Evolutionary conservation across 2,329 filamentous ascomycete genomes (phyloP).

Genomic region (Metarhizium rileyi): DNA sequence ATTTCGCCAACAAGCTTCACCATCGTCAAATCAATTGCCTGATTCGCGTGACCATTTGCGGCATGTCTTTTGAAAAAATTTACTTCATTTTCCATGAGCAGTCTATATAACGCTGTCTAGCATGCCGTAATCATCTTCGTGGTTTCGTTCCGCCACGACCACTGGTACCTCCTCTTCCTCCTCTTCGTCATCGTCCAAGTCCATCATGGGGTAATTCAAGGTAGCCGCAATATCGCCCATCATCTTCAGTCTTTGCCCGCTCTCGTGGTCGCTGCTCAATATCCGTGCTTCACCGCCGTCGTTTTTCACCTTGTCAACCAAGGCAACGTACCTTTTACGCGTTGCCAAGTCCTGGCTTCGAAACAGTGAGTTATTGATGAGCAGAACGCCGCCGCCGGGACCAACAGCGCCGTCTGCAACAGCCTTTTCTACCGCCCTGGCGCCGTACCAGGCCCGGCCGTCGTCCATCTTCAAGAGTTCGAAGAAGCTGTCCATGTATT

Average conservation of each 20-base stretch:
- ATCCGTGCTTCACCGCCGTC: constrained; percentile 81
- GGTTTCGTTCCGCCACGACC: constrained; percentile 9
- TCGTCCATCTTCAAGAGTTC: constrained; percentile 73
- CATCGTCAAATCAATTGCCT: too few relatives aligned
- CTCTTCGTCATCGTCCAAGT: constrained; percentile 63
- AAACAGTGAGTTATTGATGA: constrained; percentile 84
- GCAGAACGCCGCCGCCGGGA: constrained; percentile 69
- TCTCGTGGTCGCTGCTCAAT: constrained; percentile 91
- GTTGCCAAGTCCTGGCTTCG: constrained; percentile 68
- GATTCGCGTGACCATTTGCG: background rate
- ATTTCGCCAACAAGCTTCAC: background rate
- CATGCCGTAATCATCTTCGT: constrained; percentile 21
- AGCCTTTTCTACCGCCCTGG: constrained; percentile 69
- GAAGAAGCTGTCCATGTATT: constrained; percentile 76
- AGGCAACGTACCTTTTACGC: constrained; percentile 68
- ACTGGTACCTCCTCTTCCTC: constrained; percentile 23
- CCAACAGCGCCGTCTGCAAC: constrained; percentile 84
- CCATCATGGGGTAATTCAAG: constrained; percentile 76
- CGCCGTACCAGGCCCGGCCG: constrained; percentile 83
- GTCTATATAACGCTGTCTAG: constrained; percentile 24
- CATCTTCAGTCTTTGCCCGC: constrained; percentile 73
- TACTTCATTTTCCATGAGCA: background rate
- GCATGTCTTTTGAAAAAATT: background rate
- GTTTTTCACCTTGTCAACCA: constrained; percentile 81
- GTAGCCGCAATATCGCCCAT: constrained; percentile 84